phyloP scores from a whole-genome alignment of 75 land plant genomes.

The Isoetes taiwanensis region DNA sequence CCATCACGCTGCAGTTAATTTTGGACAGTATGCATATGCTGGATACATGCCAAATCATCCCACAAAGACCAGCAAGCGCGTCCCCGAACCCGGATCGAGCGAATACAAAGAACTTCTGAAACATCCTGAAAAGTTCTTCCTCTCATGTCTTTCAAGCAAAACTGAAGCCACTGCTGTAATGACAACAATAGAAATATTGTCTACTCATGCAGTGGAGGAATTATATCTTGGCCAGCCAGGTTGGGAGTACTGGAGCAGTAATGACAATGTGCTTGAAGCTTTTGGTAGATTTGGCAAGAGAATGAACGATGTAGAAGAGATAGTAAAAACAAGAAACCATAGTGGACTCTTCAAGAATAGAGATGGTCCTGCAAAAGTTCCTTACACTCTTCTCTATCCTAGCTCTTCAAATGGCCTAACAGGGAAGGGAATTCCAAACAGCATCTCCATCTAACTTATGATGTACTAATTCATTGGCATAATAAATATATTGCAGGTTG shows the following conservation, averaged over 20 bases:
- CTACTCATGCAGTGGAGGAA: slow-evolving; percentile 66
- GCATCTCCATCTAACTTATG: slow-evolving; percentile 56
- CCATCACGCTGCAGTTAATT: slow-evolving; percentile 47
- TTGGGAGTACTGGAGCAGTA: slow-evolving; percentile 23
- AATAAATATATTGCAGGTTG: too few relatives aligned
- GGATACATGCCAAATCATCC: slow-evolving; percentile 37
- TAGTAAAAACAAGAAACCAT: slow-evolving; percentile 36
- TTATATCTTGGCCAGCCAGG: slow-evolving; percentile 50
- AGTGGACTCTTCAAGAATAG: too few relatives aligned
- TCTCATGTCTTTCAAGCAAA: slow-evolving; percentile 30
- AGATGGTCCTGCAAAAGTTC: slow-evolving; percentile 41
- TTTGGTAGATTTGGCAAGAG: slow-evolving; percentile 30
- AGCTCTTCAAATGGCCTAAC: slow-evolving; percentile 44
- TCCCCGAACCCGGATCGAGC: slow-evolving; percentile 15
- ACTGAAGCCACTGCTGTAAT: slow-evolving; percentile 23
- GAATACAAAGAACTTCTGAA: slow-evolving; percentile 8
- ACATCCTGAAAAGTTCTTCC: slow-evolving; percentile 13
- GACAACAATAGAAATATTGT: slow-evolving; percentile 39
- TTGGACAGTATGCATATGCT: slow-evolving; percentile 48
- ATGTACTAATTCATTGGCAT: too few relatives aligned
- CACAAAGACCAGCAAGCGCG: slow-evolving; percentile 10
- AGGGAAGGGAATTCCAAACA: slow-evolving; percentile 47
- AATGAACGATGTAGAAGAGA: slow-evolving; percentile 29
- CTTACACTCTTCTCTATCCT: slow-evolving; percentile 53
- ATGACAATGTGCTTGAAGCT: slow-evolving; percentile 16